These are phyloP conservation scores for Dactylorhiza incarnata DNA, from an alignment of 106 monocot species.

Conservation along the genomic window DNA sequence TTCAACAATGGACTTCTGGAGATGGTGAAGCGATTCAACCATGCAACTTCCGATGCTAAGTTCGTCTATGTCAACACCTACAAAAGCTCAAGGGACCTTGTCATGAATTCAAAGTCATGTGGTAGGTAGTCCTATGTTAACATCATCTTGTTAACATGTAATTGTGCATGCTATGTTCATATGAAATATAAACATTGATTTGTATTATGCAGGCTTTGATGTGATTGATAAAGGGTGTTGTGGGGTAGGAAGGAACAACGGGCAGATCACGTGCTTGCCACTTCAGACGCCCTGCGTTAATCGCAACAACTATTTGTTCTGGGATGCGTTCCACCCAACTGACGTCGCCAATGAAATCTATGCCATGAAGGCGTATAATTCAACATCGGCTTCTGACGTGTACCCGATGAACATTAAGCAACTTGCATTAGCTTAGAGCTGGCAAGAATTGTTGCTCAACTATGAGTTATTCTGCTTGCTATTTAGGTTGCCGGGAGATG, in stretches of 20 bases:
- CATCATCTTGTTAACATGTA: no score
- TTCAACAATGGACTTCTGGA: constrained; percentile 46
- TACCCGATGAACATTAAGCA: constrained; percentile 63
- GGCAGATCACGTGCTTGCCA: constrained; percentile 82
- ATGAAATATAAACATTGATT: background rate
- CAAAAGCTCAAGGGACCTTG: constrained; percentile 49
- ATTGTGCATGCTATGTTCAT: background rate
- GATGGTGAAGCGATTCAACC: constrained; percentile 53
- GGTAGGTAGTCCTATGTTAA: constrained; percentile 36
- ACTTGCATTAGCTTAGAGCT: constrained; percentile 47
- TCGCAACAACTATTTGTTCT: constrained; percentile 58
- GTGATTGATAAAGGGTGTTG: constrained; percentile 71
- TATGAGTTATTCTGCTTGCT: background rate
- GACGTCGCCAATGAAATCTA: constrained; percentile 64
- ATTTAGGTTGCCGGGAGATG: background rate
- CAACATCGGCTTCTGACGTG: constrained; percentile 38
- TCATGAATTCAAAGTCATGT: constrained; percentile 39
- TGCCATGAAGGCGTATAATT: constrained; percentile 59
- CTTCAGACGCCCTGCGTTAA: constrained; percentile 52
- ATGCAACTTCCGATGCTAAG: constrained; percentile 29
- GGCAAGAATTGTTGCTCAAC: background rate
- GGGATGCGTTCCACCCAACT: constrained; percentile 91
- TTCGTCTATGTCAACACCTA: constrained; percentile 60
- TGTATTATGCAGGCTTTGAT: constrained; percentile 33
- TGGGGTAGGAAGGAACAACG: constrained; percentile 89